These are phyloP conservation scores for Cutaneotrichosporon dermatis DNA, from an alignment of 1,284 basidiomycete species.

Conservation along the genomic window DNA sequence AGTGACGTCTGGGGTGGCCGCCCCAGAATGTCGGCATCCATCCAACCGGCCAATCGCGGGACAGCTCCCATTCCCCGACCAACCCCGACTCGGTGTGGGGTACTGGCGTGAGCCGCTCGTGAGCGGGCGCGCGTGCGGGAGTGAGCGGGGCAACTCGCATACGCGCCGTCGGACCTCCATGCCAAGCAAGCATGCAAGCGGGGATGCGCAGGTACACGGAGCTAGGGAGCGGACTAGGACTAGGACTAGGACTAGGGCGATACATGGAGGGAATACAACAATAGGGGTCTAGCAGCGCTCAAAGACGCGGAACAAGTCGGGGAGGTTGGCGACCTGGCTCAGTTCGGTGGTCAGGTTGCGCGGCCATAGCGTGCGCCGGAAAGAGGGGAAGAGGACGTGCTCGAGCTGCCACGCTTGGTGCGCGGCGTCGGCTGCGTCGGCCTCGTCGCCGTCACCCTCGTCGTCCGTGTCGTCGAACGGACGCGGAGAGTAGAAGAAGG, in stretches of 20 bases:
- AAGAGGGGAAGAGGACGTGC: slow-evolving; percentile 77
- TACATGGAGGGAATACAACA: not conserved
- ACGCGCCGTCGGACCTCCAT: not conserved
- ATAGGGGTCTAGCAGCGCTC: slow-evolving; percentile 63
- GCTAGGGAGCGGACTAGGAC: not conserved
- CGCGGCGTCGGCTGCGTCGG: slow-evolving; percentile 35
- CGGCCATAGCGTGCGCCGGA: slow-evolving; percentile 57
- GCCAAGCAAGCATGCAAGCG: not conserved
- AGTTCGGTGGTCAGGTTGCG: slow-evolving; percentile 51
- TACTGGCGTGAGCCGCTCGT: not conserved
- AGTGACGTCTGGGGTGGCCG: not conserved
- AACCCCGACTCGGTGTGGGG: slow-evolving; percentile 2
- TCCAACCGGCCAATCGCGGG: not conserved
- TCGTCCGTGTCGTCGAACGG: slow-evolving; percentile 18
- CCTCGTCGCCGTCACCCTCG: not conserved
- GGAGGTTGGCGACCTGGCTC: slow-evolving; percentile 77
- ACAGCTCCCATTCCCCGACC: not conserved
- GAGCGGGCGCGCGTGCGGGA: not conserved
- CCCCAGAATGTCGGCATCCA: not conserved
- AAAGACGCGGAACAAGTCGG: slow-evolving; percentile 84
- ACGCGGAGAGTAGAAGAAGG: slow-evolving; percentile 81
- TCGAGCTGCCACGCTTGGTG: slow-evolving; percentile 77
- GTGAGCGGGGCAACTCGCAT: not conserved
- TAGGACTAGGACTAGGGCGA: not conserved
- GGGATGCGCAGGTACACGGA: no score